These are phyloP conservation scores for Rauvolfia tetraphylla DNA, from an alignment of 257 asterid genomes.

Conservation along the genomic window DNA sequence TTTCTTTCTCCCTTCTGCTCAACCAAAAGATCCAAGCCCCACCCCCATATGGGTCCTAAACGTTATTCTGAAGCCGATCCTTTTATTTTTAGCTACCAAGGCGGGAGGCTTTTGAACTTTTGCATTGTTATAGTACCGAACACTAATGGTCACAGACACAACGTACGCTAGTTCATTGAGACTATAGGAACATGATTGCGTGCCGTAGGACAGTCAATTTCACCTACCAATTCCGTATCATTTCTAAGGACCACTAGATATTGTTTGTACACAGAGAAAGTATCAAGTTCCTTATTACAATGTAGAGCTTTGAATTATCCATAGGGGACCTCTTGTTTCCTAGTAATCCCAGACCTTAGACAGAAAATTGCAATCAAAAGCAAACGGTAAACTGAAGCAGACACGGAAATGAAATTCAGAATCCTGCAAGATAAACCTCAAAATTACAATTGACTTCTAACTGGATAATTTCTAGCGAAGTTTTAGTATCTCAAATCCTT, in stretches of 20 bases:
- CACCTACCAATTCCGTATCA: not conserved
- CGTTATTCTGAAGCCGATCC: not conserved
- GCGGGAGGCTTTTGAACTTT: not conserved
- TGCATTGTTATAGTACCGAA: constrained; percentile 1
- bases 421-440: not conserved
- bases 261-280: not conserved
- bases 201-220: not conserved
- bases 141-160: not conserved
- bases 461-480: not conserved
- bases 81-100: constrained; percentile 2
- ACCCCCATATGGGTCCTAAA: not conserved
- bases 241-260: constrained; percentile 1
- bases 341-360: not conserved
- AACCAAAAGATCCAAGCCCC: not conserved
- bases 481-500: not conserved
- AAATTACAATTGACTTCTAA: not conserved
- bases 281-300: not conserved
- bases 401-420: not conserved
- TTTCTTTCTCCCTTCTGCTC: constrained; percentile 4
- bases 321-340: not conserved
- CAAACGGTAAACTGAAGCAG: not conserved
- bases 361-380: not conserved
- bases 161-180: not conserved
- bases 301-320: not conserved
- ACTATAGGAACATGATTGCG: not conserved